Conservation (phyloP, 306 rosid genomes). For the cucumber (Cucumis sativus) region Cucumber_9930_V3 NC_026655.2:26285001-26285500, state of each 20-base stretch:
- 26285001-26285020: neutral
- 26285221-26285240: constrained; percentile 47
- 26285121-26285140: neutral
- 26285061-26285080: neutral
- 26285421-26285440: constrained; percentile 64
- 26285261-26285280: constrained; percentile 4
- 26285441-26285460: constrained; percentile 52
- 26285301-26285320: constrained; percentile 66
- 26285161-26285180: neutral
- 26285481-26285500: constrained; percentile 73
- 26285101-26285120: neutral
- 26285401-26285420: constrained; percentile 73
- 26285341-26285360: constrained; percentile 50
- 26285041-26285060: neutral
- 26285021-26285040: neutral
- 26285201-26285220: constrained; percentile 42
- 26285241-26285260: constrained; percentile 43
- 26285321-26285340: constrained; percentile 53
- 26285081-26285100: neutral
- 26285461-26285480: constrained; percentile 56
- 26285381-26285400: constrained; percentile 71
- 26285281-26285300: constrained; percentile 25
- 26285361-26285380: constrained; percentile 71
- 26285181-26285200: neutral
- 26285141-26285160: neutral